Conservation (phyloP, 2,329 filamentous ascomycete genomes). For the Ceratocystis eucalypticola region DNA sequence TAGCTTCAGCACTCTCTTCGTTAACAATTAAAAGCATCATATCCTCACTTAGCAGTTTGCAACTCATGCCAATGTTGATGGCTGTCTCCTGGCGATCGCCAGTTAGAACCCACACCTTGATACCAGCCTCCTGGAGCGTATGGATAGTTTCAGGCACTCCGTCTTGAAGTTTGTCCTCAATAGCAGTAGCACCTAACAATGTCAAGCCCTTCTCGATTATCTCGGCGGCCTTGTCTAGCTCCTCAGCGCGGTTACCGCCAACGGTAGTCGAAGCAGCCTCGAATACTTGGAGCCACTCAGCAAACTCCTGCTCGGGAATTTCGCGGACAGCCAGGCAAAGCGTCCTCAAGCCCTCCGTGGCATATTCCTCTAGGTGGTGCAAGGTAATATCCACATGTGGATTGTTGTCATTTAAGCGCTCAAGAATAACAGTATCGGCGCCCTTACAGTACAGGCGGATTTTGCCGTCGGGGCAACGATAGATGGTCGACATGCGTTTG, state of each 20-base stretch:
- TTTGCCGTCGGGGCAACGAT: slow-evolving; percentile 90
- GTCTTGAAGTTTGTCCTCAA: slow-evolving; percentile 92
- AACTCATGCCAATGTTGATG: slow-evolving; percentile 99
- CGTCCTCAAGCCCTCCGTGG: slow-evolving; percentile 86
- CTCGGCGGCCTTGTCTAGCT: slow-evolving; percentile 93
- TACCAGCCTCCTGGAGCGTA: slow-evolving; percentile 87
- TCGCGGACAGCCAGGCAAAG: slow-evolving; percentile 92
- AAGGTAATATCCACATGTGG: slow-evolving; percentile 80
- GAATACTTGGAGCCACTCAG: slow-evolving; percentile 74
- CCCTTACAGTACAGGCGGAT: slow-evolving; percentile 91
- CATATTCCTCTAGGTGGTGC: slow-evolving; percentile 95
- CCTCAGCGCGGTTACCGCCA: slow-evolving; percentile 79
- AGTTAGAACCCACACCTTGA: slow-evolving; percentile 97
- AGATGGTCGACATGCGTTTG: slow-evolving; percentile 96
- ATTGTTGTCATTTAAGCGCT: slow-evolving; percentile 72
- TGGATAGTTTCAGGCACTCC: slow-evolving; percentile 97
- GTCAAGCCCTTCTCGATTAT: slow-evolving; percentile 87
- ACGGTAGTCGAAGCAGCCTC: slow-evolving; percentile 83
- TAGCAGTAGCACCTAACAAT: slow-evolving; percentile 86
- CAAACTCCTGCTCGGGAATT: slow-evolving; percentile 75
- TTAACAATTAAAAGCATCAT: slow-evolving; percentile 97
- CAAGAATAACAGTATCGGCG: slow-evolving; percentile 92
- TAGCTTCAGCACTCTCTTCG: slow-evolving; percentile 66
- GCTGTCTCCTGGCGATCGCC: slow-evolving; percentile 96
- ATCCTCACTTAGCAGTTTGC: slow-evolving; percentile 94